Conservation (phyloP, 805 yeast species). For the Huiozyma naganishii region DNA sequence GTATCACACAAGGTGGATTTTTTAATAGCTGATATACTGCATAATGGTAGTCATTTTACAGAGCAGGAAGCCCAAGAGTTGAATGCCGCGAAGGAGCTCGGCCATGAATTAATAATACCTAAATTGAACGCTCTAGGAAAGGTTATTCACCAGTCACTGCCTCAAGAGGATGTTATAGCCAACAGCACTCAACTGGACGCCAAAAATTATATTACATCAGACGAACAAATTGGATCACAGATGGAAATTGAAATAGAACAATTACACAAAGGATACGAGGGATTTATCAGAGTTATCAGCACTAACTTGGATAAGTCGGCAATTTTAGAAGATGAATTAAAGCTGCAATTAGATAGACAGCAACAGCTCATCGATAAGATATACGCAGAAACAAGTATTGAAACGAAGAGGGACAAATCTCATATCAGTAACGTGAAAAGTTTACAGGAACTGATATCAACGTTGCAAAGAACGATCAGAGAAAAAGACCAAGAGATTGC, state of each 20-base stretch:
- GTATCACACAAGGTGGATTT: conserved; percentile 16
- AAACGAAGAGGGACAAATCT: conserved; percentile 9
- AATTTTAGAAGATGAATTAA: conserved; percentile 10
- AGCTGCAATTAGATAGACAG: conserved; percentile 17
- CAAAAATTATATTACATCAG: not conserved
- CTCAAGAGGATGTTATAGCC: conserved; percentile 6
- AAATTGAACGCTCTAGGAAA: conserved; percentile 21
- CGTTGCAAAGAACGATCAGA: conserved; percentile 4
- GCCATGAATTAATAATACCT: conserved; percentile 19
- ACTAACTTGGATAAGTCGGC: conserved; percentile 14
- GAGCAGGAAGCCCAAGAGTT: conserved; percentile 13
- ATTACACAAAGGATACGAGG: conserved; percentile 22
- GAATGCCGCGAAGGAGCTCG: conserved; percentile 13
- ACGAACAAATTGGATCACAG: conserved; percentile 9
- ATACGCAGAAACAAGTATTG: not conserved
- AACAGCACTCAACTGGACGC: conserved; percentile 13
- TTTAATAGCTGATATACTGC: conserved; percentile 5
- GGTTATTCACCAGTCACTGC: conserved; percentile 10
- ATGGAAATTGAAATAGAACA: conserved; percentile 21
- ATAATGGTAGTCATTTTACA: conserved; percentile 4
- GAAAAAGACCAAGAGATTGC: conserved; percentile 10
- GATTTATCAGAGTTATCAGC: conserved; percentile 18
- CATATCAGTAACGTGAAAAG: conserved; percentile 7
- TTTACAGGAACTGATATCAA: conserved; percentile 8
- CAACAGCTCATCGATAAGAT: conserved; percentile 7